phyloP scores from a whole-genome alignment of 192 early-diverging fungal genomes.

The Funneliformis geosporum region DNA sequence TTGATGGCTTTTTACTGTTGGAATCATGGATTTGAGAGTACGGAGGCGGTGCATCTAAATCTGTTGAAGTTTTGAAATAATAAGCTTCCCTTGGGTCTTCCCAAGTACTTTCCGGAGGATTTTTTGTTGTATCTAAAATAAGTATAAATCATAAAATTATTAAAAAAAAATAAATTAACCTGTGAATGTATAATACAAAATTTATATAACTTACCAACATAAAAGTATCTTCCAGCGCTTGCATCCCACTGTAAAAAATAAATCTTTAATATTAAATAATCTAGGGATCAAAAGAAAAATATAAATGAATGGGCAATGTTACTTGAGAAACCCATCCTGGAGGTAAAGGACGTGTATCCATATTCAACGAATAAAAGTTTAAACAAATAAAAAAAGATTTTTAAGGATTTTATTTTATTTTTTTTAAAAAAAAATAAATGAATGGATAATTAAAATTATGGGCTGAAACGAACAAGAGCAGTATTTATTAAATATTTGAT shows the following conservation, averaged over 20 bases:
- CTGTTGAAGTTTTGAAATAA: no score
- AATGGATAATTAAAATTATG: no score
- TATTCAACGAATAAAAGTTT: background rate
- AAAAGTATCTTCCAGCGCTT: background rate
- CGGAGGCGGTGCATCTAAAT: background rate
- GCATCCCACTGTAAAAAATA: background rate
- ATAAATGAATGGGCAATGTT: background rate
- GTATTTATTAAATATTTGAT: no score
- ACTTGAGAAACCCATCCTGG: conserved; percentile 1
- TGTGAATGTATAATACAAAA: background rate
- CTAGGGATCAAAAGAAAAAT: background rate
- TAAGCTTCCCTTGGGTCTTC: background rate
- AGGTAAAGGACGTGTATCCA: background rate
- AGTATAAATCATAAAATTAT: background rate
- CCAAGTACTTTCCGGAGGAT: background rate
- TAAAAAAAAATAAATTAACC: background rate
- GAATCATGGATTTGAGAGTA: background rate
- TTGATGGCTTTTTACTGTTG: background rate
- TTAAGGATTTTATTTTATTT: no score
- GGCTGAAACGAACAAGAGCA: no score
- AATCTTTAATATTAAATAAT: background rate
- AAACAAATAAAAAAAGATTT: no score
- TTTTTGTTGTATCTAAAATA: conserved; percentile 7
- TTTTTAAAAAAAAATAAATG: no score
- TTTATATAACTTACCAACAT: background rate